These are phyloP conservation scores for Tylopilus vinaceipallidus DNA, from an alignment of 768 basidiomycete species.

Conservation along the genomic window DNA sequence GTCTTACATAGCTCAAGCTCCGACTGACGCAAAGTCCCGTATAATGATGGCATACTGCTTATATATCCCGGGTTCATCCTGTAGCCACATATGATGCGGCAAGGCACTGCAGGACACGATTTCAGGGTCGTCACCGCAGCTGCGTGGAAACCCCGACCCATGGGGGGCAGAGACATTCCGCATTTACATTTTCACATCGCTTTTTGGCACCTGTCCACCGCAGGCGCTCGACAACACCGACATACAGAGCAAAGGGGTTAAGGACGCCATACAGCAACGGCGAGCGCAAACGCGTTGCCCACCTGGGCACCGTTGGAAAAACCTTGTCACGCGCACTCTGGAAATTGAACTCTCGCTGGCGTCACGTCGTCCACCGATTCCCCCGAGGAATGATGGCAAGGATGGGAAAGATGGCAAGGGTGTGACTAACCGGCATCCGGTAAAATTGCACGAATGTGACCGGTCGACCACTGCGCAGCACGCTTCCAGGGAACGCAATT, in stretches of 20 bases:
- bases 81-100: no score
- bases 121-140: slow-evolving; percentile 28
- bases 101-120: not conserved
- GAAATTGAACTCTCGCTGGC: slow-evolving; percentile 1
- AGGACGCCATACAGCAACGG: no score
- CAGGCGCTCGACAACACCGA: no score
- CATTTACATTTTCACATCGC: slow-evolving; percentile 13
- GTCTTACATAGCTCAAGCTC: slow-evolving; percentile 17
- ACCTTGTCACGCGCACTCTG: no score
- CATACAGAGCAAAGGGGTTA: no score
- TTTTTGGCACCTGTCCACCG: no score
- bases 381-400: not conserved
- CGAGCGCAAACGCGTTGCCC: not conserved
- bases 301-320: no score
- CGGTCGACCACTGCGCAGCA: slow-evolving; percentile 24
- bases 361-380: slow-evolving; percentile 12
- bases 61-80: no score
- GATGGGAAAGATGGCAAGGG: not conserved
- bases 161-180: slow-evolving; percentile 15
- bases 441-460: slow-evolving; percentile 1
- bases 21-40: slow-evolving; percentile 11
- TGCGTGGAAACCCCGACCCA: slow-evolving; percentile 22
- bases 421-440: slow-evolving; percentile 10
- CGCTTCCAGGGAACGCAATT: slow-evolving; percentile 5
- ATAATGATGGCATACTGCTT: no score